A percentile compares a stretch with the other conserved stretches of the same genome.
phyloP scores from a whole-genome alignment of 495 filamentous ascomycete species.

The Hyaloscypha variabilis region DNA sequence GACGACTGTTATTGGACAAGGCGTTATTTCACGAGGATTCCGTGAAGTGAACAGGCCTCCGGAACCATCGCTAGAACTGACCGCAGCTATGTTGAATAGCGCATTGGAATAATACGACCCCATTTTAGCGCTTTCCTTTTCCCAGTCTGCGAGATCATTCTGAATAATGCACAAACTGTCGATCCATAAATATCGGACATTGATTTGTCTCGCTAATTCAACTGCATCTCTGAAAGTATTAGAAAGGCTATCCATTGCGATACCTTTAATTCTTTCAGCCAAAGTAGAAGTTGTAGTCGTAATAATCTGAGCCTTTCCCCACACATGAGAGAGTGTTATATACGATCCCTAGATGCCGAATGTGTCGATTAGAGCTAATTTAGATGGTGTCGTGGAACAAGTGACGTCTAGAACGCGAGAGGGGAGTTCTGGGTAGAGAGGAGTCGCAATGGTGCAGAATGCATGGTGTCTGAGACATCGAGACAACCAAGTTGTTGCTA shows the following conservation, averaged over 20 bases:
- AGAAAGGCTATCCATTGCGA: background rate
- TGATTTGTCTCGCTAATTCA: background rate
- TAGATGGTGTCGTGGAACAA: background rate
- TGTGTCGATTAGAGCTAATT: background rate
- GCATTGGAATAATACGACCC: background rate
- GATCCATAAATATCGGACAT: background rate
- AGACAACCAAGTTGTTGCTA: background rate
- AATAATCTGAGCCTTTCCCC: constrained; percentile 7
- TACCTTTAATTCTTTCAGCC: background rate
- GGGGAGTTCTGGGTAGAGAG: background rate
- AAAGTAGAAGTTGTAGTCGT: constrained; percentile 5
- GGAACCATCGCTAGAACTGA: background rate
- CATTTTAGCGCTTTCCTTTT: background rate
- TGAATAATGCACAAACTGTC: constrained; percentile 1
- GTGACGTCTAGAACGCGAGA: constrained; percentile 5
- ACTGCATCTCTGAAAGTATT: background rate
- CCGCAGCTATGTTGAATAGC: background rate
- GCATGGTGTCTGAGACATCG: background rate
- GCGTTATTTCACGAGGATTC: background rate
- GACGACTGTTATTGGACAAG: constrained; percentile 1
- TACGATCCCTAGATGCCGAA: background rate
- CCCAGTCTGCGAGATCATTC: background rate
- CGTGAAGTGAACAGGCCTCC: background rate
- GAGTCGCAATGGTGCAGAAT: background rate
- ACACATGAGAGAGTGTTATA: background rate